phyloP scores from a whole-genome alignment of 2,329 filamentous ascomycete genomes.

The Microcyclosporella mali region DNA sequence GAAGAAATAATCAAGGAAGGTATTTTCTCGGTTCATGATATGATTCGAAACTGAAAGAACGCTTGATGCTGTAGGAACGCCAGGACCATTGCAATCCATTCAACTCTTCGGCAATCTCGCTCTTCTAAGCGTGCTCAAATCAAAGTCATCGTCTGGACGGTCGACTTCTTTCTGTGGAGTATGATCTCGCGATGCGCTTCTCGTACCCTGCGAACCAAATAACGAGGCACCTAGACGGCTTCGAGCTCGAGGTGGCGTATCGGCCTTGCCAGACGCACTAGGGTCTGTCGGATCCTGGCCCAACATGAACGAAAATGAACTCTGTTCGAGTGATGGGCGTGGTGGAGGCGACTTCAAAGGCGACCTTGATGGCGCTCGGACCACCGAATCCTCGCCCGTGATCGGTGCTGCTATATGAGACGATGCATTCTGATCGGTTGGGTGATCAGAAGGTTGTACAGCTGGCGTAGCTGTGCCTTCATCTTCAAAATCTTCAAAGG shows the following conservation, averaged over 20 bases:
- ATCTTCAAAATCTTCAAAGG: constrained; percentile 13
- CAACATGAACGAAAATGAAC: constrained; percentile 21
- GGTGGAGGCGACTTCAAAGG: constrained; percentile 3
- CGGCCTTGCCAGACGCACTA: not conserved
- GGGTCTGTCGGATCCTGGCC: constrained; percentile 12
- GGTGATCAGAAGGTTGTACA: not conserved
- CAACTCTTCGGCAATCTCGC: constrained; percentile 14
- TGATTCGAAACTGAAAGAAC: not conserved
- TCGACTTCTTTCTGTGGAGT: constrained; percentile 4
- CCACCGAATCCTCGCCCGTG: too few species aligned
- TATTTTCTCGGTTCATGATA: too few species aligned
- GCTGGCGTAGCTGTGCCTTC: not conserved
- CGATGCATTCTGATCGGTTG: not conserved
- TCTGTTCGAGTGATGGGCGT: constrained; percentile 19
- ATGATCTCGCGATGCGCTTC: constrained; percentile 3
- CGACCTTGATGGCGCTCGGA: too few species aligned
- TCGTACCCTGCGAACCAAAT: constrained; percentile 10
- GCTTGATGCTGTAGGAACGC: not conserved
- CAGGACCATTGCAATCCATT: not conserved
- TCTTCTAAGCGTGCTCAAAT: constrained; percentile 18
- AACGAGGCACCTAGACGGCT: constrained; percentile 10
- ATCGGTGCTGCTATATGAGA: not conserved
- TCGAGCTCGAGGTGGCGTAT: constrained; percentile 2
- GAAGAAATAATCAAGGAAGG: constrained; percentile 20
- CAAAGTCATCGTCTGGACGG: constrained; percentile 14